Conservation (phyloP, 768 basidiomycete species). For the Cyclocybe aegerita region DNA sequence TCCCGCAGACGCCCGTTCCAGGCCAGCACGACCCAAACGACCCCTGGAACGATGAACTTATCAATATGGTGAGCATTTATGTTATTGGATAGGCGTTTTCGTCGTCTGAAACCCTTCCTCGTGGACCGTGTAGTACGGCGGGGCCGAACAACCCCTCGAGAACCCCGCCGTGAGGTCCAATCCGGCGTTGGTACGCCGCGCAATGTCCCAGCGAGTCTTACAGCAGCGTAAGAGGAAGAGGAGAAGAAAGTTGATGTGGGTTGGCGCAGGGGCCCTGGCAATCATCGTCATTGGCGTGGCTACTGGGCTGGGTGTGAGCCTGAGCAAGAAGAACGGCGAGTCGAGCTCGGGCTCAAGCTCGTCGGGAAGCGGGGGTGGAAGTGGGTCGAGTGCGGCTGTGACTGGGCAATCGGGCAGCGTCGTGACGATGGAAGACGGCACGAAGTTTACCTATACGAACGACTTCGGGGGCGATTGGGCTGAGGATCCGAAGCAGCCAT, state of each 20-base stretch:
- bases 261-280: constrained; percentile 26
- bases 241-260: constrained; percentile 23
- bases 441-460: constrained; percentile 78
- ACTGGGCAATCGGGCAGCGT: constrained; percentile 67
- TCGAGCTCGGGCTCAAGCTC: constrained; percentile 13
- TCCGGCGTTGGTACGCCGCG: background rate
- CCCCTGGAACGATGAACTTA: constrained; percentile 20
- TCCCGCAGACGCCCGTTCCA: constrained; percentile 4
- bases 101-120: background rate
- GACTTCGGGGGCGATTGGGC: constrained; percentile 83
- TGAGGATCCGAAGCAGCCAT: constrained; percentile 66
- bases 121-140: constrained; percentile 2
- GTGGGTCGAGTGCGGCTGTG: constrained; percentile 15
- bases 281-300: constrained; percentile 38
- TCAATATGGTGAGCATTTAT: constrained; percentile 18
- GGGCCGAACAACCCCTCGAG: background rate
- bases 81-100: constrained; percentile 3
- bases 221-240: constrained; percentile 14
- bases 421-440: constrained; percentile 72
- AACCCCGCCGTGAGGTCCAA: too few species aligned
- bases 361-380: constrained; percentile 13
- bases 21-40: constrained; percentile 11
- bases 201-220: constrained; percentile 2
- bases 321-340: constrained; percentile 21
- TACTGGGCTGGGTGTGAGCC: constrained; percentile 36